Percentiles rank a stretch among this genome's conserved stretches.
Evolutionary conservation across 1,284 basidiomycete species (phyloP).

Genomic region (Athelia sp.): DNA sequence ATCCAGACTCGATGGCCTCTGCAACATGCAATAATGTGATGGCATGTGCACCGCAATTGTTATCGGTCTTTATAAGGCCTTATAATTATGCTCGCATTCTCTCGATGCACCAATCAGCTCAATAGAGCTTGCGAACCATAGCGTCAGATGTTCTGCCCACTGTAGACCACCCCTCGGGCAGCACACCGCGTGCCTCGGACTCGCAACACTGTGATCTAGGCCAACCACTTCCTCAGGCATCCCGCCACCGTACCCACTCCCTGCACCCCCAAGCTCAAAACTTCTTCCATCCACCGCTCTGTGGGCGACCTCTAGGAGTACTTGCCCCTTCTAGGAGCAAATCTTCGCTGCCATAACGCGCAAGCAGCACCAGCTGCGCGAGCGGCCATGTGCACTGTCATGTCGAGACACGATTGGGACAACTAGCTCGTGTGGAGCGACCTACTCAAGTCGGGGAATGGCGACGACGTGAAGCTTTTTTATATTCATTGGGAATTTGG

Average conservation of each 20-base stretch:
- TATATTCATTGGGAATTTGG: slow-evolving; percentile 80
- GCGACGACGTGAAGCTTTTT: slow-evolving; percentile 81
- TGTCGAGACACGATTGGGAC: slow-evolving; percentile 98
- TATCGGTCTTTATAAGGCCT: no score
- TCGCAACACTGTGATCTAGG: slow-evolving; percentile 57
- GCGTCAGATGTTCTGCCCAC: no score
- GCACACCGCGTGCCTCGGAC: slow-evolving; percentile 23
- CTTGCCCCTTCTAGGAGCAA: slow-evolving; percentile 95
- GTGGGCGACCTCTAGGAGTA: slow-evolving; percentile 88
- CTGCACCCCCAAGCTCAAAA: slow-evolving; percentile 68
- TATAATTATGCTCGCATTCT: no score
- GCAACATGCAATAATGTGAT: no score
- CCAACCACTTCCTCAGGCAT: slow-evolving; percentile 32
- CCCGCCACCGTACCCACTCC: slow-evolving; percentile 27
- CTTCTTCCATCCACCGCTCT: slow-evolving; percentile 84
- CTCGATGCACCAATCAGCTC: no score
- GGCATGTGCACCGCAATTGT: no score
- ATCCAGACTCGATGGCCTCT: no score
- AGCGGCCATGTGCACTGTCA: slow-evolving; percentile 92
- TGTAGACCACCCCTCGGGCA: no score
- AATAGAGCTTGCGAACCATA: no score
- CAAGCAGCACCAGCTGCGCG: slow-evolving; percentile 84
- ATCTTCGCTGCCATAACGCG: slow-evolving; percentile 95
- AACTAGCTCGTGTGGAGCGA: slow-evolving; percentile 96
- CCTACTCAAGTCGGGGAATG: slow-evolving; percentile 86